Percentiles rank a stretch among this genome's conserved stretches.
Conservation (phyloP, 1,284 basidiomycete species). For the Singerocomus inundabilis region DNA sequence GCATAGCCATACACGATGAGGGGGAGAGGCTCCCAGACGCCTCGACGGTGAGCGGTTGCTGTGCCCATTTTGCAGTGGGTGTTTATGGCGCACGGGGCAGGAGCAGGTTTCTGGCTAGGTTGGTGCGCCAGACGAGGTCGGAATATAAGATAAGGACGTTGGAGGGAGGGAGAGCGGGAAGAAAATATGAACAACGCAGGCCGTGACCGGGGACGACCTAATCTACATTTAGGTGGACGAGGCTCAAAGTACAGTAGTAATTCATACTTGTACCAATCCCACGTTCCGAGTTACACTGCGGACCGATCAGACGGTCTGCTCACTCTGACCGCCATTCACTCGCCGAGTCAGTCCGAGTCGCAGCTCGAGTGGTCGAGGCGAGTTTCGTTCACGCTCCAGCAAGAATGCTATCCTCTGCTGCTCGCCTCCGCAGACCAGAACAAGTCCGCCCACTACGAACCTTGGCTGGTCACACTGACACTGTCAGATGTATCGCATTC, state of each 20-base stretch:
- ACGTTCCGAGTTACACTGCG: neutral
- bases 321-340: neutral
- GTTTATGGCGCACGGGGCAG: neutral
- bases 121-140: neutral
- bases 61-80: constrained; percentile 22
- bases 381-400: neutral
- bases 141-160: neutral
- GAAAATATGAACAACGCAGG: neutral
- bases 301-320: neutral
- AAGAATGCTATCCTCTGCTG: constrained; percentile 26
- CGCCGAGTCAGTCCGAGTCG: neutral
- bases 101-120: neutral
- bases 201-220: neutral
- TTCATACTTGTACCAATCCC: neutral
- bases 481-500: constrained; percentile 32
- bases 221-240: neutral
- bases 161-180: neutral
- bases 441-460: constrained; percentile 30
- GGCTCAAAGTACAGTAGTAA: too few relatives aligned
- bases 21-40: constrained; percentile 77
- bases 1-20: constrained; percentile 83
- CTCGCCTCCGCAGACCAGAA: constrained; percentile 26
- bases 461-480: constrained; percentile 26
- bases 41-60: constrained; percentile 31
- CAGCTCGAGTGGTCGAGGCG: neutral